Conservation (phyloP, 2,329 filamentous ascomycete genomes). For the Xylaria sp. region DNA sequence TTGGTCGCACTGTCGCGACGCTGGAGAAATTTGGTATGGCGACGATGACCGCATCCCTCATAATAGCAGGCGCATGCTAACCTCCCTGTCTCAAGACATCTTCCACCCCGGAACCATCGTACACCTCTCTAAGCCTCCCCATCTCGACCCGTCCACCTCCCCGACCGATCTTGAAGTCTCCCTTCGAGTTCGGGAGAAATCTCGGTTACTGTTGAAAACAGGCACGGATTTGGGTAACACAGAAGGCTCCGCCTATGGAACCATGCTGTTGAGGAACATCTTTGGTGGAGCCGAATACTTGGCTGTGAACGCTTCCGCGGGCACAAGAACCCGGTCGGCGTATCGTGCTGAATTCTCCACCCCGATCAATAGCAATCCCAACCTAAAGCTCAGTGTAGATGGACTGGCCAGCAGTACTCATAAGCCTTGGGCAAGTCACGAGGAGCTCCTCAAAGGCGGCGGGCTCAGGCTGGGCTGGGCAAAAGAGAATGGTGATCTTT, state of each 20-base stretch:
- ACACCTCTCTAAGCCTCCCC: slow-evolving; percentile 80
- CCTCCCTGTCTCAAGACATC: slow-evolving; percentile 69
- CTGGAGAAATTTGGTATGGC: slow-evolving; percentile 78
- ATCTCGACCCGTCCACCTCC: slow-evolving; percentile 73
- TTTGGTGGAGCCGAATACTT: slow-evolving; percentile 94
- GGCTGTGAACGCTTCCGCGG: slow-evolving; percentile 85
- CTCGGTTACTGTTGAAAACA: slow-evolving; percentile 87
- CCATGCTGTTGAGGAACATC: slow-evolving; percentile 87
- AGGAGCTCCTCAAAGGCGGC: slow-evolving; percentile 84
- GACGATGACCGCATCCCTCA: not conserved
- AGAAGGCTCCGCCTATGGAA: slow-evolving; percentile 92
- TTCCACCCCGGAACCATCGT: slow-evolving; percentile 85
- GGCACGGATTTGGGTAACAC: slow-evolving; percentile 94
- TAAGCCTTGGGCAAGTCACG: slow-evolving; percentile 93
- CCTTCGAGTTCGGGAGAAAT: slow-evolving; percentile 80
- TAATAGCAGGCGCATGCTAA: slow-evolving; percentile 19
- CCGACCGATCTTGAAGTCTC: slow-evolving; percentile 84
- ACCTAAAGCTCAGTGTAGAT: slow-evolving; percentile 81
- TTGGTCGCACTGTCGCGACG: slow-evolving; percentile 57
- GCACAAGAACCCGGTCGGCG: slow-evolving; percentile 89
- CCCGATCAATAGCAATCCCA: slow-evolving; percentile 84
- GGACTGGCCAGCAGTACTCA: slow-evolving; percentile 84
- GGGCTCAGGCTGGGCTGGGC: slow-evolving; percentile 81
- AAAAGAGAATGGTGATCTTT: slow-evolving; percentile 69
- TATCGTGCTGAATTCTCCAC: slow-evolving; percentile 89